Evolutionary conservation across 768 basidiomycete genomes (phyloP), one percentile per base, ranked within the genome.

Genomic region (Tricholoma saponaceum): DNA sequence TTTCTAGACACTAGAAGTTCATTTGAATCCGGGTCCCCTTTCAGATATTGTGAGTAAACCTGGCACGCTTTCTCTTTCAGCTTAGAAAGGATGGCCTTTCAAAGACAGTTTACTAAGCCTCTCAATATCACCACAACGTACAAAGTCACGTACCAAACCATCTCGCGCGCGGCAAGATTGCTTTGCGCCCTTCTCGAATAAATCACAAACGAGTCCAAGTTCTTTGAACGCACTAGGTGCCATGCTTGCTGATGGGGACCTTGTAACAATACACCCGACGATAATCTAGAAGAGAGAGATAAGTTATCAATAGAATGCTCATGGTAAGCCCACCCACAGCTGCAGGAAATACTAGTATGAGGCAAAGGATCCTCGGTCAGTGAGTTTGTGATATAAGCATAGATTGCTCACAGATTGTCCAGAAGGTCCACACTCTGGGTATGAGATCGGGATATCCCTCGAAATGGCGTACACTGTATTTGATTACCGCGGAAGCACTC

Each of bases 221-320:
- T 89, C 87, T 46, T 84, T 76, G 62, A 84, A 82, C 28, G 86
- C 87, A 63, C 80, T 83, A 1, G 85, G 76, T 20, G 85, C 84
- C 82, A 88, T 84, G 51, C 79, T 81, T 28, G 84, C 84, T 10
- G 83, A 79, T 0, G 86, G 86, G 3, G 84, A 81, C 18, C 84
- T 80, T n/a, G 80, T 80, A 14, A 83, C 83, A 39, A 88, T 86
- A 41, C 78, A 76, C 13, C 86, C 87, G 8, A 88, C 80, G 47
- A 87, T 86, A 30, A 89, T 78, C 84, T 85, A 32, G 30, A 49
- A 20, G 37, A 26, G 61, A 33, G 25, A 49, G 26, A 20, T 52
- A 4, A 52, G 32, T n/a, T n/a, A n/a, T 9, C 4, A 14, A 9
- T 13, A 37, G 0, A 52, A 30, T 18, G 9, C 4, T 3, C 22